Conservation (phyloP, 2,329 filamentous ascomycete species). For the Saccharata proteae region DNA sequence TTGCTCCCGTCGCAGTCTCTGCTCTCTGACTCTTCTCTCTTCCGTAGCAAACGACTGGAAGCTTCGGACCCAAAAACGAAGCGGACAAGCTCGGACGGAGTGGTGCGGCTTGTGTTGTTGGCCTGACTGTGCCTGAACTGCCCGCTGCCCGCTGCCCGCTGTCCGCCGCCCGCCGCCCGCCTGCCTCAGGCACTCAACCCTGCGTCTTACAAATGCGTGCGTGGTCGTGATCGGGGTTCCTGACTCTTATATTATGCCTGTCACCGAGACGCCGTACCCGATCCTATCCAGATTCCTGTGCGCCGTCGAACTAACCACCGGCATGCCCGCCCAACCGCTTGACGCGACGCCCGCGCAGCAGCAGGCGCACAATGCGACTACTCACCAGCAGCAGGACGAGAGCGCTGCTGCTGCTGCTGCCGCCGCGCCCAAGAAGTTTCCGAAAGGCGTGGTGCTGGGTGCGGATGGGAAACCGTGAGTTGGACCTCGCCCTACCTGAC, state of each 20-base stretch:
- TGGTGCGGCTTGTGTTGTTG: neutral
- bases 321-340: slow-evolving; percentile 24
- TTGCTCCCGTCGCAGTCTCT: no score
- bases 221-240: no score
- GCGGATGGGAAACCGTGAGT: slow-evolving; percentile 77
- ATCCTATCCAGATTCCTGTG: slow-evolving; percentile 28
- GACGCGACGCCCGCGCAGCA: slow-evolving; percentile 17
- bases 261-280: slow-evolving; percentile 22
- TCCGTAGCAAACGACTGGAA: neutral
- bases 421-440: slow-evolving; percentile 40
- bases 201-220: neutral
- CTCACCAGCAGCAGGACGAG: slow-evolving; percentile 7
- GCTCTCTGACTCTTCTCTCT: no score
- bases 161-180: no score
- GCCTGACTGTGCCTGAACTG: slow-evolving; percentile 1
- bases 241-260: slow-evolving; percentile 18
- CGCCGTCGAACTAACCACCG: slow-evolving; percentile 23
- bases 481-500: slow-evolving; percentile 7
- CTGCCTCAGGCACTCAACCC: no score
- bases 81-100: neutral
- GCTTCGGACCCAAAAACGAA: slow-evolving; percentile 1
- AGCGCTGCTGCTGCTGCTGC: slow-evolving; percentile 7
- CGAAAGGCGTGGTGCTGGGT: slow-evolving; percentile 62
- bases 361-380: slow-evolving; percentile 9
- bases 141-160: slow-evolving; percentile 1